phyloP scores from a whole-genome alignment of 371 early-diverging fungal species.

The Apophysomyces ossiformis region DNA sequence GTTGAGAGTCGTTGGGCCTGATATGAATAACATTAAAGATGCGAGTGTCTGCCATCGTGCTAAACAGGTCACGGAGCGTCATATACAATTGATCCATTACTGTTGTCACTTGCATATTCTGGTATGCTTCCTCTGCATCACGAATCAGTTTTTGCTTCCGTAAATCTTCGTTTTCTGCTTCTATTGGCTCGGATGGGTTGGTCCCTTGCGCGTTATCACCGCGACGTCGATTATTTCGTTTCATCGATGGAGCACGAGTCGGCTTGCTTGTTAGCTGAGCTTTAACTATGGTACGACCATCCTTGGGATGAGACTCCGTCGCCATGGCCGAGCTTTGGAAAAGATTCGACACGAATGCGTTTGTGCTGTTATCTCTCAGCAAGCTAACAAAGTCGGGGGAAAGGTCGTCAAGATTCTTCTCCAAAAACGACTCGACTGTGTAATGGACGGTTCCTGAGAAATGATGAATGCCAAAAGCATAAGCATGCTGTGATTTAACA shows the following conservation, averaged over 20 bases:
- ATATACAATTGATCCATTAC: constrained; percentile 64
- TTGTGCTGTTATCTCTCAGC: constrained; percentile 68
- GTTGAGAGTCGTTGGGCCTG: constrained; percentile 68
- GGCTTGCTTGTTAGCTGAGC: constrained; percentile 62
- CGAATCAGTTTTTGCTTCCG: constrained; percentile 35
- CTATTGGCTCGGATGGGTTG: constrained; percentile 10
- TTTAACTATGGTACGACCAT: constrained; percentile 50
- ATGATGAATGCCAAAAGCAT: constrained; percentile 73
- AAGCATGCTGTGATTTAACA: constrained; percentile 40
- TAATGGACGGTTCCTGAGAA: constrained; percentile 69
- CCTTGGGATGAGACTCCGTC: constrained; percentile 78
- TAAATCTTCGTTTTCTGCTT: constrained; percentile 16
- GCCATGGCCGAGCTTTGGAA: constrained; percentile 80
- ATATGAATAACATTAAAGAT: constrained; percentile 86
- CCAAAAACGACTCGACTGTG: constrained; percentile 66
- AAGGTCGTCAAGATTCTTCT: constrained; percentile 71
- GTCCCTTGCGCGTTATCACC: constrained; percentile 5
- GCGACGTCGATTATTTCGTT: constrained; percentile 44
- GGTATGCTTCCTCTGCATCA: constrained; percentile 47
- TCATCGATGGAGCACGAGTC: constrained; percentile 69
- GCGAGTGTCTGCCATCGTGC: constrained; percentile 73
- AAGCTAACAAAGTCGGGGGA: constrained; percentile 80
- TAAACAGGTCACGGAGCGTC: constrained; percentile 67
- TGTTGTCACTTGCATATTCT: constrained; percentile 57
- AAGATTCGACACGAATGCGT: constrained; percentile 78